Evolutionary conservation across 306 rosid species (phyloP).

Genomic region (Trichosanthes truncata): DNA sequence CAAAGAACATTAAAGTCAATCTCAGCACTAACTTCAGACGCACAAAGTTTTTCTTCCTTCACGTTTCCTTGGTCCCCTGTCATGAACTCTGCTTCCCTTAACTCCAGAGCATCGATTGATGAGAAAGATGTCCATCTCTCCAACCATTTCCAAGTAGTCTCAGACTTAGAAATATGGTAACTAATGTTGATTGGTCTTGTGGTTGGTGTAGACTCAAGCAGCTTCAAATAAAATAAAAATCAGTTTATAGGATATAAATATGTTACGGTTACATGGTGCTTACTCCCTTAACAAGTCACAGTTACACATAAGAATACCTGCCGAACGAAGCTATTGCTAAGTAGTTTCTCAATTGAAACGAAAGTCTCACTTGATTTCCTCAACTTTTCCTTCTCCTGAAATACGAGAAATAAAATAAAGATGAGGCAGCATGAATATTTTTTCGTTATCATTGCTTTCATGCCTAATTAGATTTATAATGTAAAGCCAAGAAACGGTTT

Average conservation of each 20-base stretch:
- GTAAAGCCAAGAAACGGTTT: background rate
- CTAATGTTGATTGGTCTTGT: conserved; percentile 47
- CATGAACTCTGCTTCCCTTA: conserved; percentile 16
- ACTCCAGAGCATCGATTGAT: conserved; percentile 27
- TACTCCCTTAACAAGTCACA: background rate
- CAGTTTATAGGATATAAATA: background rate
- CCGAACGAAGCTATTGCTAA: conserved; percentile 57
- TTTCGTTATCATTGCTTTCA: background rate
- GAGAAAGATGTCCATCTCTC: conserved; percentile 88
- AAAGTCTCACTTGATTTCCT: conserved; percentile 24
- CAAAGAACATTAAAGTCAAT: conserved; percentile 29
- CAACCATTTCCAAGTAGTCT: conserved; percentile 90
- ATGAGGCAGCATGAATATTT: background rate
- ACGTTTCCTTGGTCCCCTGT: conserved; percentile 31
- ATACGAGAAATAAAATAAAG: background rate
- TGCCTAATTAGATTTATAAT: background rate
- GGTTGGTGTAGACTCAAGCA: conserved; percentile 64
- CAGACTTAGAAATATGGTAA: conserved; percentile 64
- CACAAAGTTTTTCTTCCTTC: conserved; percentile 11
- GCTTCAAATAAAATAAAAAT: conserved; percentile 22
- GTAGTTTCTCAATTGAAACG: conserved; percentile 60
- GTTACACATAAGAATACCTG: conserved; percentile 39
- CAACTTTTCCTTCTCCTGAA: conserved; percentile 39
- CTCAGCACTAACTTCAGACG: conserved; percentile 21
- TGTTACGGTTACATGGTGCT: background rate